These are phyloP conservation scores for Jamesozyma lodderae DNA, from an alignment of 805 yeast genomes.

Conservation along the genomic window DNA sequence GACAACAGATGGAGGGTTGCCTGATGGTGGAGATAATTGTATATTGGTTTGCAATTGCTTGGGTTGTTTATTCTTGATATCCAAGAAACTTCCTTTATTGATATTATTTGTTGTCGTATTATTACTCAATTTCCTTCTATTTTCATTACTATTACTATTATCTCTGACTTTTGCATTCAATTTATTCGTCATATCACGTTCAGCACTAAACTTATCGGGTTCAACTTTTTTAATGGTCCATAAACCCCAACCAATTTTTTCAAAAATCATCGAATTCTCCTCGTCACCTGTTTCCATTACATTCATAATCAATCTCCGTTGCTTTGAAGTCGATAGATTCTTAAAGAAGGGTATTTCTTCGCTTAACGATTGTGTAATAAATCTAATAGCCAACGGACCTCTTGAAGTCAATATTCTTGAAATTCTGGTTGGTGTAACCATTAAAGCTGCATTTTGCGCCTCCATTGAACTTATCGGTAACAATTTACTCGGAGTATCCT, in stretches of 20 bases:
- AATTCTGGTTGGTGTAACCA: conserved; percentile 6
- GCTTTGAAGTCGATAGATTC: conserved; percentile 73
- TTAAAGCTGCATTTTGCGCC: conserved; percentile 5
- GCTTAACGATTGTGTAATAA: conserved; percentile 71
- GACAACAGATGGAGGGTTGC: conserved; percentile 1
- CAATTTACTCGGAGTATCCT: not conserved
- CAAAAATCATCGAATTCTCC: conserved; percentile 52
- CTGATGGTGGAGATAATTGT: not conserved
- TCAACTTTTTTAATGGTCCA: conserved; percentile 61
- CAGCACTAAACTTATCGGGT: conserved; percentile 27
- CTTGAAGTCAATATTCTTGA: conserved; percentile 26
- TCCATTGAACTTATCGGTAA: conserved; percentile 4
- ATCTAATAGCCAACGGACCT: conserved; percentile 88
- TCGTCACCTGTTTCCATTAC: conserved; percentile 70
- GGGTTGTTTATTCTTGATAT: not conserved
- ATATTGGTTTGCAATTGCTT: conserved; percentile 1
- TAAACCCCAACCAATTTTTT: conserved; percentile 97
- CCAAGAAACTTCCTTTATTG: not conserved
- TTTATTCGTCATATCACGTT: conserved; percentile 35
- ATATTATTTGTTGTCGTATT: conserved; percentile 14
- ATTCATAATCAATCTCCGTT: conserved; percentile 81
- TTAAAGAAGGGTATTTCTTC: conserved; percentile 72
- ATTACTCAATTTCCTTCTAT: conserved; percentile 20
- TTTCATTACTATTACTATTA: conserved; percentile 6
- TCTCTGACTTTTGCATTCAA: conserved; percentile 40